phyloP scores from a whole-genome alignment of 2,329 filamentous ascomycete species.

The Monosporascus sp. region DNA sequence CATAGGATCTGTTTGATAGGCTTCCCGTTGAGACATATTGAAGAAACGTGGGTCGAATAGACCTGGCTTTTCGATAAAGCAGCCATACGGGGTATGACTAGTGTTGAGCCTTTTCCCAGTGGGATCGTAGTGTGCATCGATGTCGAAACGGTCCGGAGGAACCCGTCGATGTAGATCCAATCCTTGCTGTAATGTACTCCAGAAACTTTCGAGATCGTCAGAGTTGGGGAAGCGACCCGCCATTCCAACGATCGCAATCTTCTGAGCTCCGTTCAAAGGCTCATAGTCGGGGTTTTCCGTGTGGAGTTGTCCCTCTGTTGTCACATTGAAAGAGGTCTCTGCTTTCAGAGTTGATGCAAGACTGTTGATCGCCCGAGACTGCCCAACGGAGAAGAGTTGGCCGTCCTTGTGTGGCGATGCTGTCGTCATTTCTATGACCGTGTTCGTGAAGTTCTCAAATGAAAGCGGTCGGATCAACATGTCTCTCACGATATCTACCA shows the following conservation, averaged over 20 bases:
- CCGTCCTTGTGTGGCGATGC: too few relatives aligned
- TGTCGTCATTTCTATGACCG: too few relatives aligned
- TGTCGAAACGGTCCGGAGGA: constrained; percentile 42
- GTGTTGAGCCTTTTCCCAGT: constrained; percentile 59
- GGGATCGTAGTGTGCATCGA: constrained; percentile 44
- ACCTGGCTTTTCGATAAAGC: constrained; percentile 10
- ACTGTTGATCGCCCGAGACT: too few relatives aligned
- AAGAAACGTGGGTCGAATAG: constrained; percentile 17
- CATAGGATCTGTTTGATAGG: constrained; percentile 52
- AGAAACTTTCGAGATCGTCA: constrained; percentile 54
- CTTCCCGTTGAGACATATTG: constrained; percentile 18
- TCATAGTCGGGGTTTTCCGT: neutral
- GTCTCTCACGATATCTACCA: too few relatives aligned
- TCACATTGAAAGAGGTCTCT: constrained; percentile 19
- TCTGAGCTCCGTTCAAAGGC: constrained; percentile 25
- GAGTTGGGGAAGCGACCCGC: constrained; percentile 59
- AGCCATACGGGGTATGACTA: constrained; percentile 19
- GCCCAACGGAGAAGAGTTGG: too few relatives aligned
- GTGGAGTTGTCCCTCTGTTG: constrained; percentile 2
- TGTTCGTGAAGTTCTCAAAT: too few relatives aligned
- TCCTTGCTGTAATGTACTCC: constrained; percentile 58
- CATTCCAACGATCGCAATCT: constrained; percentile 63
- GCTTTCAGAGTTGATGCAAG: too few relatives aligned
- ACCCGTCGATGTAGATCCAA: constrained; percentile 54
- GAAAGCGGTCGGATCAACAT: too few relatives aligned